phyloP scores from a whole-genome alignment of 352 stramenopile genomes.

The Phytopythium boreale region DNA sequence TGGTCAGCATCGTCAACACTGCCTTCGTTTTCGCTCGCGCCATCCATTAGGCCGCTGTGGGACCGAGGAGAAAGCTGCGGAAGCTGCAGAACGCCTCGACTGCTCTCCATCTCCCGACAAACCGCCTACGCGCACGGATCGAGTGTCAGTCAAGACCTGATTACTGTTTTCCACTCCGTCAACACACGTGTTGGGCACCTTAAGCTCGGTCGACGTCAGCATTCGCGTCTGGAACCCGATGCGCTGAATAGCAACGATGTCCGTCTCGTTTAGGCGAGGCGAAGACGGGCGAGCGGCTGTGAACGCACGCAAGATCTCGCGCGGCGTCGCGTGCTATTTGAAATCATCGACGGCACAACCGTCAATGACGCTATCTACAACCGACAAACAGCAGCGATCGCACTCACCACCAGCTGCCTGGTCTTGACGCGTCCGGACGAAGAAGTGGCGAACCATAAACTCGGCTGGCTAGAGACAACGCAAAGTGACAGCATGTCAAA shows the following conservation, averaged over 20 bases:
- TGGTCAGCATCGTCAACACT: background rate
- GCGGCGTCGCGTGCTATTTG: constrained; percentile 38
- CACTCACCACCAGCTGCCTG: constrained; percentile 28
- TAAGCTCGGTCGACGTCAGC: constrained; percentile 23
- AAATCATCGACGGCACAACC: background rate
- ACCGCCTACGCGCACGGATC: constrained; percentile 18
- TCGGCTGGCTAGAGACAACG: constrained; percentile 34
- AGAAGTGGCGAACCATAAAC: constrained; percentile 57
- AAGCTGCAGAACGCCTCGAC: constrained; percentile 8
- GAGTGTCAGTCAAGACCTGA: background rate
- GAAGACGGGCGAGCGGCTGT: constrained; percentile 1
- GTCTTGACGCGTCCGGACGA: constrained; percentile 41
- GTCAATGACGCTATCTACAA: background rate
- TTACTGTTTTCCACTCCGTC: background rate
- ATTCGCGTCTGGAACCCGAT: constrained; percentile 29
- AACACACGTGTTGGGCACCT: constrained; percentile 17
- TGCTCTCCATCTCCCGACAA: constrained; percentile 36
- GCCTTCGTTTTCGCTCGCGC: background rate
- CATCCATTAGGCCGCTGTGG: background rate
- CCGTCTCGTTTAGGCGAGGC: background rate
- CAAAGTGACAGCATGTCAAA: constrained; percentile 6
- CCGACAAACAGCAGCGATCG: background rate
- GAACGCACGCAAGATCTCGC: constrained; percentile 36
- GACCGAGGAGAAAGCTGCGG: constrained; percentile 1
- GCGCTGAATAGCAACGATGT: constrained; percentile 27